Evolutionary conservation across 192 early-diverging fungal species (phyloP).

Genomic region (Backusella morwellensis): DNA sequence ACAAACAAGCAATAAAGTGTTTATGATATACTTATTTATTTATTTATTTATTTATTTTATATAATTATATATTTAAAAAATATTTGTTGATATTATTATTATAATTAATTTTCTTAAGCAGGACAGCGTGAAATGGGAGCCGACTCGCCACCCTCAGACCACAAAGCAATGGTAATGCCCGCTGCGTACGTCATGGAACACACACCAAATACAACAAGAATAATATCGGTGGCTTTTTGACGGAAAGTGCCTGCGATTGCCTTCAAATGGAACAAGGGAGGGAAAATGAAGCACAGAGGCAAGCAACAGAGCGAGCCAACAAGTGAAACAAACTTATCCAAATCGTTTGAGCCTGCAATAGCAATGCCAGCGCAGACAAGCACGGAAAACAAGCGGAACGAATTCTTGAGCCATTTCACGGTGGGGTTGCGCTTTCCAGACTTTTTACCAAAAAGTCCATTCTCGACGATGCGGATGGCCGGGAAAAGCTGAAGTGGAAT

Average conservation of each 20-base stretch:
- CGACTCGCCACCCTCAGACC: slow-evolving; percentile 29
- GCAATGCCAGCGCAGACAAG: slow-evolving; percentile 63
- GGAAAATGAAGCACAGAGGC: slow-evolving; percentile 82
- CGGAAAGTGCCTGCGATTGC: slow-evolving; percentile 51
- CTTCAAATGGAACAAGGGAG: slow-evolving; percentile 77
- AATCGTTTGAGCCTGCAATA: slow-evolving; percentile 66
- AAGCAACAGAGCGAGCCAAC: slow-evolving; percentile 77
- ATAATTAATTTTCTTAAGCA: background rate
- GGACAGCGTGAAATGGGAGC: slow-evolving; percentile 23
- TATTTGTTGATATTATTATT: background rate
- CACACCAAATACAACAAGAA: slow-evolving; percentile 65
- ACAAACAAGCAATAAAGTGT: background rate
- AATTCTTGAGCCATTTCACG: slow-evolving; percentile 78
- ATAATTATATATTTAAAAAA: background rate
- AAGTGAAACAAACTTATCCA: slow-evolving; percentile 89
- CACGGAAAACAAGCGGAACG: slow-evolving; percentile 61
- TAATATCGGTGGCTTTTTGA: slow-evolving; percentile 54
- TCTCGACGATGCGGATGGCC: slow-evolving; percentile 80
- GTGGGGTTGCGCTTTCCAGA: slow-evolving; percentile 65
- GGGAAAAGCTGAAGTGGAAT: slow-evolving; percentile 87
- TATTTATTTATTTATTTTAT: background rate
- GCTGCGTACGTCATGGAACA: slow-evolving; percentile 76
- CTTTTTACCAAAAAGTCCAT: slow-evolving; percentile 58
- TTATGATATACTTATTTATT: slow-evolving; percentile 1
- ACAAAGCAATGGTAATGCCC: slow-evolving; percentile 61